These are phyloP conservation scores for Aspergillus piperis DNA, from an alignment of 2,329 filamentous ascomycete species.

Conservation along the genomic window DNA sequence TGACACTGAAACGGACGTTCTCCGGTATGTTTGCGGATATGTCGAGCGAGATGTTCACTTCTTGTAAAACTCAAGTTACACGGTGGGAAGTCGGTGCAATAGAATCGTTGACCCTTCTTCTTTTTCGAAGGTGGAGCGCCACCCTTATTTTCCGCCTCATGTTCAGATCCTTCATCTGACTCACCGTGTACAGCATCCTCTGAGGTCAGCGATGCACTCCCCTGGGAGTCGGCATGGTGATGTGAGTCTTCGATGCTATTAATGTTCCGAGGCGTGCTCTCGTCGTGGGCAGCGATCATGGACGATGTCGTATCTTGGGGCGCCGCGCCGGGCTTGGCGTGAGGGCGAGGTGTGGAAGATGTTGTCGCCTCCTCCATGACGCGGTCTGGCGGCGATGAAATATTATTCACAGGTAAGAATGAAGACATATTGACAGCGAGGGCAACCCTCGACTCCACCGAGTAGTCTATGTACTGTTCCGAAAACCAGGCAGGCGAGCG, in stretches of 20 bases:
- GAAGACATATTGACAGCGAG: constrained; percentile 53
- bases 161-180: constrained; percentile 68
- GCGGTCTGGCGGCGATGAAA: constrained; percentile 48
- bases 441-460: constrained; percentile 26
- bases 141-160: constrained; percentile 63
- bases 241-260: constrained; percentile 44
- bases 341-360: constrained; percentile 57
- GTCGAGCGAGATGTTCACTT: constrained; percentile 90
- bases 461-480: constrained; percentile 28
- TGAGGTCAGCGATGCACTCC: constrained; percentile 45
- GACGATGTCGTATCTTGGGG: constrained; percentile 29
- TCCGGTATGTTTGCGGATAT: constrained; percentile 98
- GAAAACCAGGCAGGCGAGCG: constrained; percentile 20
- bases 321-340: constrained; percentile 42
- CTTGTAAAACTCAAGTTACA: constrained; percentile 94
- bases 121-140: constrained; percentile 76
- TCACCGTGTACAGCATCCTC: constrained; percentile 76
- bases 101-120: constrained; percentile 95
- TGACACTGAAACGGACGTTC: constrained; percentile 97
- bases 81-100: constrained; percentile 91
- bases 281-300: constrained; percentile 27
- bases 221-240: constrained; percentile 43
- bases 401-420: constrained; percentile 64
- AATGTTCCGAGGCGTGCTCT: constrained; percentile 48
- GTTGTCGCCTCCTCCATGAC: constrained; percentile 56